Evolutionary conservation across 139 green algal genomes (phyloP), one percentile per base, ranked within the genome.

Genomic region (Micractinium conductrix): DNA sequence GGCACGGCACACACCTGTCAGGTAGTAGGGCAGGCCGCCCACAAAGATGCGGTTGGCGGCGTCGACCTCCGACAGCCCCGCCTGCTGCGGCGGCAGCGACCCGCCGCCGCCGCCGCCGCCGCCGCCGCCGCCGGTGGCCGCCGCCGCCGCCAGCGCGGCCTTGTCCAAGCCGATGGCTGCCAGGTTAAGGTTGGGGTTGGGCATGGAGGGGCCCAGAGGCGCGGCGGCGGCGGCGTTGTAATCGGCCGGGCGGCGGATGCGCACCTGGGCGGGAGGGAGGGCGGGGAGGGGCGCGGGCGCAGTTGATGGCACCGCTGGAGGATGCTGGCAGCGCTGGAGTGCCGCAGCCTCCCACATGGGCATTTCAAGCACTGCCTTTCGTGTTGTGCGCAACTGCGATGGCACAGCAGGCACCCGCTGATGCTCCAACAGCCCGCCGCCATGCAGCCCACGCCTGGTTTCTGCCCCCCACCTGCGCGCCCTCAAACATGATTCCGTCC

Each of bases 401-500:
- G n/a, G n/a, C n/a, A n/a, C n/a, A n/a, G n/a, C n/a, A n/a, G n/a
- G n/a, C n/a, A n/a, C n/a, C n/a, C n/a, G n/a, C n/a, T n/a, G n/a
- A n/a, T n/a, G n/a, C n/a, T n/a, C n/a, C n/a, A n/a, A n/a, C n/a
- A n/a, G n/a, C n/a, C n/a, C n/a, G n/a, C n/a, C n/a, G n/a, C n/a
- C n/a, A n/a, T n/a, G n/a, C n/a, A n/a, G n/a, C n/a, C n/a, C n/a
- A n/a, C n/a, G n/a, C n/a, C n/a, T n/a, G n/a, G n/a, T n/a, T n/a
- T n/a, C n/a, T n/a, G n/a, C n/a, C n/a, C n/a, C n/a, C n/a, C n/a
- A n/a, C n/a, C 10, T 84, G 92, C 38, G 97, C 93, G 63, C 97
- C 97, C 92, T 99, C 96, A 88, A 98, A 98, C 93, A 98, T 96
- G 88, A 99, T 97, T 83, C 96, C 96, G 68, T 97, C 94, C 79